Evolutionary conservation across 257 asterid species (phyloP), one percentile per base, ranked within the genome.

Genomic region (Solanum clarkiae): DNA sequence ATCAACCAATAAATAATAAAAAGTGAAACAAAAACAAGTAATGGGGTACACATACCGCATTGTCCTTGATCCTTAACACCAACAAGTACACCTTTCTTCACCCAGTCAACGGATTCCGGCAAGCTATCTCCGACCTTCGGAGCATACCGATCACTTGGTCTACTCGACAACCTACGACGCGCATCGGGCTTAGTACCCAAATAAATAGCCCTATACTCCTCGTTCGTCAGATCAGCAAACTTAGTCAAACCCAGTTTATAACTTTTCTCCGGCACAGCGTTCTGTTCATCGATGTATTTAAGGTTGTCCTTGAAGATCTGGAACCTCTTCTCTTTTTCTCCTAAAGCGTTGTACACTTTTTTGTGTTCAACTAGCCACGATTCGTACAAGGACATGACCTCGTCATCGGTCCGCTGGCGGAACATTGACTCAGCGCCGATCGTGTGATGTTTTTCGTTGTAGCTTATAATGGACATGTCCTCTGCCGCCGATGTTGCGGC

Each of bases 91-190:
- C 97, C 98, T 86, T 91, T 89, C 65, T 85, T 80, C 83, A 97
- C 92, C 98, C 98, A 95, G 87, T 95, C 98, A 82, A 95, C 26
- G n/a, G 97, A 92, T 1, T 91, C 97, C 86, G 98, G 98, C 92
- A 95, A 82, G 68, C 86, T 84, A 20, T 90, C 95, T 18, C 93
- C 94, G 26, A 82, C 85, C 55, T 83, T 88, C 0, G 93, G 92
- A 59, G 29, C 77, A 44, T 92, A 93, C 44, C 94, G 88, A 66
- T 88, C 87, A 85, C 94, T 93, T 81, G 59, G 84, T 15, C 29
- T 44, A 45, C 62, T 87, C 2, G 88, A 54, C 15, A 90, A 40
- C 45, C 92, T 91, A 32, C 91, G 71, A 70, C 80, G 74, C 40
- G 86, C 85, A 74, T 88, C 92, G 1, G 87, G 18, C 53, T 84